phyloP scores from a whole-genome alignment of 352 stramenopile species.

The Globisporangium echinulatum region DNA sequence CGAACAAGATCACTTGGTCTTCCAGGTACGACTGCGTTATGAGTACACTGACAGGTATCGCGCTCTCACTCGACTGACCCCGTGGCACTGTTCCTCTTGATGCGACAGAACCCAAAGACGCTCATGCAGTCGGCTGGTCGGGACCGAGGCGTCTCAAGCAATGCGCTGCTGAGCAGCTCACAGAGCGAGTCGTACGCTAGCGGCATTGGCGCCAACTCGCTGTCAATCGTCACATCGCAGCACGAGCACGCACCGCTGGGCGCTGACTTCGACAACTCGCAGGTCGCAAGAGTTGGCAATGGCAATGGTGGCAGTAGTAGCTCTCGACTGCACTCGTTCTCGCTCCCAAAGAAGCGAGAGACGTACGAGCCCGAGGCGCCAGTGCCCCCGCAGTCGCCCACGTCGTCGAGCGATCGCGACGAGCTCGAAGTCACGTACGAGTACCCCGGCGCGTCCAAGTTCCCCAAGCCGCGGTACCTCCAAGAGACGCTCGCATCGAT shows the following conservation, averaged over 20 bases:
- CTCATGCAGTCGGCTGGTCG: slow-evolving; percentile 1
- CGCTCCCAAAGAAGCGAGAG: slow-evolving; percentile 25
- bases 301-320: not conserved
- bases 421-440: slow-evolving; percentile 33
- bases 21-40: slow-evolving; percentile 3
- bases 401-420: slow-evolving; percentile 25
- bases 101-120: not conserved
- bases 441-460: slow-evolving; percentile 10
- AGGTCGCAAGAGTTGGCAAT: not conserved
- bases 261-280: not conserved
- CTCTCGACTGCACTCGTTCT: slow-evolving; percentile 37
- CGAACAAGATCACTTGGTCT: slow-evolving; percentile 3
- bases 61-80: not conserved
- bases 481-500: slow-evolving; percentile 46
- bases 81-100: not conserved
- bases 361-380: slow-evolving; percentile 15
- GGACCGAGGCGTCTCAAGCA: slow-evolving; percentile 1
- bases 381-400: slow-evolving; percentile 25
- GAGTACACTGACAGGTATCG: not conserved
- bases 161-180: not conserved
- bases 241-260: slow-evolving; percentile 5
- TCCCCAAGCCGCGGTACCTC: slow-evolving; percentile 37
- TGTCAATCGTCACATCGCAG: slow-evolving; percentile 2
- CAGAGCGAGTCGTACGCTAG: not conserved
- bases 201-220: not conserved